Evolutionary conservation across 139 green algal genomes (phyloP).

Genomic region (Auxenochlorella protothecoides): DNA sequence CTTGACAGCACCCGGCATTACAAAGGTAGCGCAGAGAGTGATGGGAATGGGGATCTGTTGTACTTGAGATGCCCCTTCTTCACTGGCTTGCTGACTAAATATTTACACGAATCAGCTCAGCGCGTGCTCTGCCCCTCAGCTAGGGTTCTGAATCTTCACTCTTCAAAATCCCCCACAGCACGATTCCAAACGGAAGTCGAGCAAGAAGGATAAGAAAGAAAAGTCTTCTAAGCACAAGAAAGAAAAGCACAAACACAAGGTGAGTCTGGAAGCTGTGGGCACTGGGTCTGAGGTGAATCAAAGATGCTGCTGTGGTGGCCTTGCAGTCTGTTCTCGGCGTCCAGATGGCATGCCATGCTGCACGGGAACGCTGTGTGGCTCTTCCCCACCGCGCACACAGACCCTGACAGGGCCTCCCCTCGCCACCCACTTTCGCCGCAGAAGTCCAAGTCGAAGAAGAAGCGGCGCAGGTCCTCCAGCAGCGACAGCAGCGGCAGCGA

Average conservation of each 20-base stretch:
- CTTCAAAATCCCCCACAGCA: slow-evolving; percentile 8
- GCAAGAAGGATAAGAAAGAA: slow-evolving; percentile 11
- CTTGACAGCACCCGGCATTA: neutral
- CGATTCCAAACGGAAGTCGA: neutral
- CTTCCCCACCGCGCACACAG: neutral
- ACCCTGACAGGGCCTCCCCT: too few relatives aligned
- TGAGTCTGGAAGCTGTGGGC: neutral
- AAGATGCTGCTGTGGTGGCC: neutral
- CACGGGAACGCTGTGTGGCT: neutral
- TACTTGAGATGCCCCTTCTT: too few relatives aligned
- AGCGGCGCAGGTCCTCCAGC: slow-evolving; percentile 10
- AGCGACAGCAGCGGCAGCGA: slow-evolving; percentile 15
- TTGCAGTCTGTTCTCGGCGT: neutral
- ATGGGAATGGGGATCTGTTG: neutral
- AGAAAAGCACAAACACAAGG: neutral
- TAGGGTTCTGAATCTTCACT: neutral
- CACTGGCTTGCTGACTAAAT: too few relatives aligned
- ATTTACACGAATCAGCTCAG: neutral
- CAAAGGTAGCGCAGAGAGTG: neutral
- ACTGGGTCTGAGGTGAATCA: too few relatives aligned
- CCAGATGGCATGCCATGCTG: neutral
- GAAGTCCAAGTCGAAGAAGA: slow-evolving; percentile 26
- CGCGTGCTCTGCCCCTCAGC: neutral
- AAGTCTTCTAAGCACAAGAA: slow-evolving; percentile 13
- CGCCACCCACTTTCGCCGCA: neutral